Evolutionary conservation across 108 stramenopile species (phyloP), one percentile per base, ranked within the genome.

Genomic region (Seminavis robusta): DNA sequence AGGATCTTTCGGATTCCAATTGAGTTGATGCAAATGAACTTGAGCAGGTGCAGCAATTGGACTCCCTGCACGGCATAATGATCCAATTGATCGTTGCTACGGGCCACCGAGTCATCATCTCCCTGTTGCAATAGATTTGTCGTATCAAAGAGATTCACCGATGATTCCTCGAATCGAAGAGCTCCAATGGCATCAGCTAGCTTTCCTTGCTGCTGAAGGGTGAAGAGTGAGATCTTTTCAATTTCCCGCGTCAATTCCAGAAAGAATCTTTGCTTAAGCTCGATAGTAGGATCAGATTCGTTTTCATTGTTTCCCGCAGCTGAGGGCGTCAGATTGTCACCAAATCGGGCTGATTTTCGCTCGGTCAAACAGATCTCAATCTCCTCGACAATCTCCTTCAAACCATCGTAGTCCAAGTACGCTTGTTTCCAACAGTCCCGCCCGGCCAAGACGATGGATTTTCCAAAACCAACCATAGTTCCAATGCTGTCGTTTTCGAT

Each of bases 201-300:
- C 21, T 76, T 63, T 11, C 85, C 85, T 43, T 75, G 49, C 44
- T 53, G 67, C 31, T 61, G 31, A 23, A 87, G 47, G 25, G 64
- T 65, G 37, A 87, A 87, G 2, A 87, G 63, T n/a, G 79, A 65
- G n/a, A 87, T 72, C 50, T 83, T 87, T 54, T 87, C 85, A 20
- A 83, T 77, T 61, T 87, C 85, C 19, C 33, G n/a, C 9, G 68
- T 42, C 29, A 87, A 46, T 31, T 70, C 64, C 3, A 19, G 27
- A 17, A 69, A 59, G 47, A 86, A 86, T 39, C 38, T 15, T 19
- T 49, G 48, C n/a, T 74, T 70, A 15, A 77, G 47, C 30, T 60
- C 42, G 6, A 59, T 42, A 2, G 33, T n/a, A n/a, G n/a, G n/a
- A n/a, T n/a, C n/a, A n/a, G n/a, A n/a, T n/a, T n/a, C n/a, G n/a